Conservation (phyloP, 1,284 basidiomycete species). For the Melampsora larici-populina region DNA sequence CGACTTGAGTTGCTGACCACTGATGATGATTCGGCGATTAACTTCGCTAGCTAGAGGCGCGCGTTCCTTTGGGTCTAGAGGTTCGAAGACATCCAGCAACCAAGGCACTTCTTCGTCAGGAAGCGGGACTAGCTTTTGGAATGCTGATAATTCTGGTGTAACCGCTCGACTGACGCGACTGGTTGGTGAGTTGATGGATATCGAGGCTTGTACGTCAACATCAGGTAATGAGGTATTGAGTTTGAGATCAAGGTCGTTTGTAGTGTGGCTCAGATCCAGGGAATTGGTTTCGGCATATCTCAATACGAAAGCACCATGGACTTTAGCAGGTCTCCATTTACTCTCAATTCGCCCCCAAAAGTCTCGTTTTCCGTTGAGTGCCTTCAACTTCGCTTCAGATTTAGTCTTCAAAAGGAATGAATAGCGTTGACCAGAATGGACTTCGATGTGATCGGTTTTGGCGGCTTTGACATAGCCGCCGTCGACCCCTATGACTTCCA, state of each 20-base stretch:
- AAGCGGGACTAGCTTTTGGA: constrained; percentile 8
- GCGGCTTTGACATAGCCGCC: constrained; percentile 46
- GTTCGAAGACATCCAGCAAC: constrained; percentile 14
- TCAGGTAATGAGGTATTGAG: constrained; percentile 29
- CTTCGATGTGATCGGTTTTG: constrained; percentile 45
- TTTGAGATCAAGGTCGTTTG: constrained; percentile 47
- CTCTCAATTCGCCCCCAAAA: constrained; percentile 31
- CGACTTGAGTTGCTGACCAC: constrained; percentile 24
- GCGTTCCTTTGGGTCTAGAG: constrained; percentile 12
- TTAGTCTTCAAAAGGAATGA: constrained; percentile 45
- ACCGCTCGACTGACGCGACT: constrained; percentile 45
- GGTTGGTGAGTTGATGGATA: neutral
- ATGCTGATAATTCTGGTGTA: neutral
- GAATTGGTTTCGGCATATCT: neutral
- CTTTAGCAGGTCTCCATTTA: constrained; percentile 17
- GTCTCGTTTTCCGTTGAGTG: neutral
- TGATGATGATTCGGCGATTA: constrained; percentile 25
- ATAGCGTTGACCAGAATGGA: constrained; percentile 49
- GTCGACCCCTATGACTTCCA: constrained; percentile 49
- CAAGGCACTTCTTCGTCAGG: constrained; percentile 24
- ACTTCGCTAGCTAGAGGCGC: constrained; percentile 27
- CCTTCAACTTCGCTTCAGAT: constrained; percentile 31
- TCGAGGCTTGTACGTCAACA: neutral
- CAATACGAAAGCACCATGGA: constrained; percentile 28
- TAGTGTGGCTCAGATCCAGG: constrained; percentile 25